phyloP scores from a whole-genome alignment of 2,329 filamentous ascomycete genomes.

The Neophaeococcomyces mojaviensis region DNA sequence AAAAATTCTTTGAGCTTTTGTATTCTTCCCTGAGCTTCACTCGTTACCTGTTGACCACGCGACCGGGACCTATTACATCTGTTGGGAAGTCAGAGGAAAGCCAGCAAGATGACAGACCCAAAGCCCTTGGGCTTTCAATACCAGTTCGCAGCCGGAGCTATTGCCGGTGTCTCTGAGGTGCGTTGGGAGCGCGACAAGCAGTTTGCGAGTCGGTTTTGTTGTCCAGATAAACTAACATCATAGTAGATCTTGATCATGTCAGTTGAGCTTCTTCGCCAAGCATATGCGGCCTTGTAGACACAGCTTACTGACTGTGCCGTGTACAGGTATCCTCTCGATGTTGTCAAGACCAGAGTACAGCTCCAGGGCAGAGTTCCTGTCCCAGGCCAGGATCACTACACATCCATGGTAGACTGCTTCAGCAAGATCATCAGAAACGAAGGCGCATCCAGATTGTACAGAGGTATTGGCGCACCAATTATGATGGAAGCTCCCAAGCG shows the following conservation, averaged over 20 bases:
- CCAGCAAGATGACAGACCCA: slow-evolving; percentile 25
- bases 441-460: slow-evolving; percentile 86
- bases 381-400: slow-evolving; percentile 74
- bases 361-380: slow-evolving; percentile 67
- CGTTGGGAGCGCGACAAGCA: slow-evolving; percentile 30
- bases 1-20: no score
- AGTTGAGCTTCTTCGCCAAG: slow-evolving; percentile 26
- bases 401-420: slow-evolving; percentile 97
- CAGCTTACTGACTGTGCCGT: slow-evolving; percentile 12
- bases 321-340: slow-evolving; percentile 96
- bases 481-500: slow-evolving; percentile 96
- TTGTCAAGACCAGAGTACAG: slow-evolving; percentile 96
- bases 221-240: slow-evolving; percentile 2
- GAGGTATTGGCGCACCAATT: slow-evolving; percentile 90
- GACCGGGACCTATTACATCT: no score
- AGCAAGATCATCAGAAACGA: slow-evolving; percentile 93
- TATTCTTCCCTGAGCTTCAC: no score
- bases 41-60: no score
- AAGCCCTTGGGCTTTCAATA: slow-evolving; percentile 86
- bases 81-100: neutral
- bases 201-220: slow-evolving; percentile 12
- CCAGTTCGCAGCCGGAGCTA: slow-evolving; percentile 92
- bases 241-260: slow-evolving; percentile 79
- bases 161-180: slow-evolving; percentile 96
- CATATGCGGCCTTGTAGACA: neutral